phyloP scores from a whole-genome alignment of 768 basidiomycete species.

The Boletus subparvulus region DNA sequence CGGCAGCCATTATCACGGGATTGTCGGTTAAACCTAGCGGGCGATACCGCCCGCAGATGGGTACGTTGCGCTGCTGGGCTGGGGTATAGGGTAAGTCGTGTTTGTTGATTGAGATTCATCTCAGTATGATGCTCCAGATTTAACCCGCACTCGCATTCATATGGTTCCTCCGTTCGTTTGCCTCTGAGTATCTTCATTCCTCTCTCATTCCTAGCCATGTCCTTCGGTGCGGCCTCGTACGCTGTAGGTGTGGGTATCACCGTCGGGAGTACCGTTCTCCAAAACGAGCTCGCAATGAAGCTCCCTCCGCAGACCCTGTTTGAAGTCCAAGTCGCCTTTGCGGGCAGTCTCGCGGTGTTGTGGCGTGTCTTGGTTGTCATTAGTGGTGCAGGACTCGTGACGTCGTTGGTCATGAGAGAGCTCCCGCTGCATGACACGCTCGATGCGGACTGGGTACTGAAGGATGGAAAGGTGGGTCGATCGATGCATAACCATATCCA shows the following conservation, averaged over 20 bases:
- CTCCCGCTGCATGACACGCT: slow-evolving; percentile 2
- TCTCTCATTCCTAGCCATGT: neutral
- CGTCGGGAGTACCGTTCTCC: slow-evolving; percentile 47
- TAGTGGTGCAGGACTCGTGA: neutral
- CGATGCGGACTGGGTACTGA: neutral
- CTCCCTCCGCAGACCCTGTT: slow-evolving; percentile 35
- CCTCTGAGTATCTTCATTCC: slow-evolving; percentile 21
- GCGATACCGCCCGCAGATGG: slow-evolving; percentile 36
- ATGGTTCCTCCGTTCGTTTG: slow-evolving; percentile 15
- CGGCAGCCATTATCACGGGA: slow-evolving; percentile 34
- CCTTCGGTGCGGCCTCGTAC: too few species aligned
- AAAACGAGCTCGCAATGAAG: slow-evolving; percentile 44
- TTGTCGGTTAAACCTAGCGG: slow-evolving; percentile 25
- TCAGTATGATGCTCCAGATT: neutral
- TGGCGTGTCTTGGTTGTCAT: slow-evolving; percentile 46
- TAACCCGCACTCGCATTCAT: neutral
- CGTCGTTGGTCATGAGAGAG: slow-evolving; percentile 7
- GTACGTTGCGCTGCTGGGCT: neutral
- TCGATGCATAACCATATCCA: neutral
- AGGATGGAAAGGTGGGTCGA: neutral
- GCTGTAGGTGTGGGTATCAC: slow-evolving; percentile 48
- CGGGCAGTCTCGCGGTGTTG: slow-evolving; percentile 36
- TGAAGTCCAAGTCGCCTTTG: slow-evolving; percentile 43
- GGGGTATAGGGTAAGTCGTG: neutral
- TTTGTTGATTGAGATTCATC: too few species aligned